Evolutionary conservation across 2,329 filamentous ascomycete genomes (phyloP), one percentile per base, ranked within the genome.

Genomic region (Fusarium foetens): DNA sequence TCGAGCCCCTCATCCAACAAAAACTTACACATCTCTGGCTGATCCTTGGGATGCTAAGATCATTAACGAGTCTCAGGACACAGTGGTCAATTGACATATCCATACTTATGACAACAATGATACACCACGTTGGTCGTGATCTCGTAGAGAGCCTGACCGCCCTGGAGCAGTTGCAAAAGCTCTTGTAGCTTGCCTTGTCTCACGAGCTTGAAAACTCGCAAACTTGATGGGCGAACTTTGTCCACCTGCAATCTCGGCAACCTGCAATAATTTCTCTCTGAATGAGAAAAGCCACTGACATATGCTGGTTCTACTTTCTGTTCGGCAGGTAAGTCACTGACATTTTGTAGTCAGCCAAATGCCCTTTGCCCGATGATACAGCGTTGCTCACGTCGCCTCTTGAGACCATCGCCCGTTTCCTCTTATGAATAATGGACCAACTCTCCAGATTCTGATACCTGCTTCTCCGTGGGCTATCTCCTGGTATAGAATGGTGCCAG

Each of bases 91-190:
- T 11, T 23, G 12, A 8, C 13, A 21, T 23, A 12, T 25, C 13
- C 5, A 25, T 10, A 66, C 69, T 58, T n/a, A 76, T 49, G 65
- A 59, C 0, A 77, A 58, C 9, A 77, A 45, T 4, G 71, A 72
- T 4, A 65, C 48, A 6, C 72, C 74, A 17, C 49, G 8, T 46
- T 77, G 66, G 31, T 76, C 73, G 29, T 77, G 70, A 27, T 76
- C 76, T 52, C 61, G 61, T 2, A 69, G 51, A 27, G 72, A 75
- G 74, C 75, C 7, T 57, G 19, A 1, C 64, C 64, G 1, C 33
- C 31, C 27, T 46, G 42, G 1, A 77, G 41, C 71, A 78, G 60
- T 7, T 38, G n/a, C 21, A 48, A 31, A 3, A 70, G 39, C 12
- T 63, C 45, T 14, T 38, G 10, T 11, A 65, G 8, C 7, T 41